Evolutionary conservation across 306 rosid genomes (phyloP).

Genomic region (Sindora glabra): DNA sequence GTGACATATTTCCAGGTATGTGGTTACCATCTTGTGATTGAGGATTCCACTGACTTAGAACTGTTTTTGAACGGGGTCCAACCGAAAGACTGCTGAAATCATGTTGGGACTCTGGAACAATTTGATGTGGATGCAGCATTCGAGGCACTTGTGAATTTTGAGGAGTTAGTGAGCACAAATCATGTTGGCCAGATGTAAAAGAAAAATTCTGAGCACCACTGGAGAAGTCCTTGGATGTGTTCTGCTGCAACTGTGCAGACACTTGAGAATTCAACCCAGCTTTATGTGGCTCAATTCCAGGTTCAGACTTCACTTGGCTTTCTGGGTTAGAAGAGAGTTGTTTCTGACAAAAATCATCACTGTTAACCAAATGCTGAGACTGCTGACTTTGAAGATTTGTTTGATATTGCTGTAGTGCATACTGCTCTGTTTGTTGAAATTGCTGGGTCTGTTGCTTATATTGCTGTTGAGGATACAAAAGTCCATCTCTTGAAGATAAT

Average conservation of each 20-base stretch:
- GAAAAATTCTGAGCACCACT: slow-evolving; percentile 53
- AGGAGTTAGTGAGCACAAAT: slow-evolving; percentile 41
- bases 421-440: slow-evolving; percentile 66
- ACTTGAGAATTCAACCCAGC: slow-evolving; percentile 46
- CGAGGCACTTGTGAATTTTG: slow-evolving; percentile 70
- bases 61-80: slow-evolving; percentile 56
- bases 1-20: slow-evolving; percentile 17
- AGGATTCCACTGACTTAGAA: slow-evolving; percentile 45
- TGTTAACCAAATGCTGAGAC: slow-evolving; percentile 48
- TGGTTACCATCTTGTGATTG: slow-evolving; percentile 33
- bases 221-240: slow-evolving; percentile 41
- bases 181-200: slow-evolving; percentile 47
- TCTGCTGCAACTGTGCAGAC: slow-evolving; percentile 64
- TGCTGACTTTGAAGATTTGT: slow-evolving; percentile 61
- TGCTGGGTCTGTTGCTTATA: slow-evolving; percentile 62
- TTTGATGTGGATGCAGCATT: slow-evolving; percentile 41
- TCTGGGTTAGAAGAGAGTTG: slow-evolving; percentile 48
- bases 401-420: slow-evolving; percentile 47
- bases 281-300: slow-evolving; percentile 55
- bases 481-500: slow-evolving; percentile 51
- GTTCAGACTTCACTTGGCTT: slow-evolving; percentile 58
- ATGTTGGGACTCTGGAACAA: slow-evolving; percentile 55
- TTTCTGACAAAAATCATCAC: slow-evolving; percentile 55
- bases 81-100: slow-evolving; percentile 55
- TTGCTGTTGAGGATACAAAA: slow-evolving; percentile 59